Evolutionary conservation across 2,329 filamentous ascomycete genomes (phyloP).

Genomic region (Cladophialophora carrionii): DNA sequence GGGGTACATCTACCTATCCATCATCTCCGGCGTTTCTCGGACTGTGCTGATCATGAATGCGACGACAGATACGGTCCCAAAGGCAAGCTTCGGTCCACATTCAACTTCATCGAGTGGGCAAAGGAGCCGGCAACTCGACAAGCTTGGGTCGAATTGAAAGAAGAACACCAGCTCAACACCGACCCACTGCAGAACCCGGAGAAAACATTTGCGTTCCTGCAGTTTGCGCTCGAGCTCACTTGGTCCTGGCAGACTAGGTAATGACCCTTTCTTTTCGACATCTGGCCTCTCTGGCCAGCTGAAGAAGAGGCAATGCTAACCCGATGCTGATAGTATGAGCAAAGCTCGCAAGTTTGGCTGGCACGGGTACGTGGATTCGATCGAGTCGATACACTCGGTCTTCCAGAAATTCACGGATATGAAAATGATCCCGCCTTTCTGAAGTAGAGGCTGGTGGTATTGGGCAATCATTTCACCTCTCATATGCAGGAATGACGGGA

Average conservation of each 20-base stretch:
- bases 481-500: neutral
- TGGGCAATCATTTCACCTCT: slow-evolving; percentile 2
- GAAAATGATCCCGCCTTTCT: slow-evolving; percentile 49
- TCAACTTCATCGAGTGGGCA: slow-evolving; percentile 53
- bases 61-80: slow-evolving; percentile 50
- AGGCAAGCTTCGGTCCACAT: slow-evolving; percentile 46
- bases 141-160: slow-evolving; percentile 32
- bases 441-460: slow-evolving; percentile 1
- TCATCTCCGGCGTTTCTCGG: neutral
- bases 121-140: slow-evolving; percentile 47
- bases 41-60: slow-evolving; percentile 11
- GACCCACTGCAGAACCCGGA: slow-evolving; percentile 27
- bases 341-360: slow-evolving; percentile 54
- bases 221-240: slow-evolving; percentile 29
- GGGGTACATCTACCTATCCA: slow-evolving; percentile 14
- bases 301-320: slow-evolving; percentile 15
- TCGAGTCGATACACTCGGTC: slow-evolving; percentile 50
- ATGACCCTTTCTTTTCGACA: slow-evolving; percentile 3
- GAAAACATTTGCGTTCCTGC: slow-evolving; percentile 27
- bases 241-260: slow-evolving; percentile 29
- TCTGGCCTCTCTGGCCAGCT: neutral
- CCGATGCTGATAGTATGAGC: slow-evolving; percentile 43
- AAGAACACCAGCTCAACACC: slow-evolving; percentile 32
- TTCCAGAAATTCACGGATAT: slow-evolving; percentile 49
- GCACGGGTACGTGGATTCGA: slow-evolving; percentile 53